These are phyloP conservation scores for Clathrus columnatus DNA, from an alignment of 768 basidiomycete genomes.

Conservation along the genomic window DNA sequence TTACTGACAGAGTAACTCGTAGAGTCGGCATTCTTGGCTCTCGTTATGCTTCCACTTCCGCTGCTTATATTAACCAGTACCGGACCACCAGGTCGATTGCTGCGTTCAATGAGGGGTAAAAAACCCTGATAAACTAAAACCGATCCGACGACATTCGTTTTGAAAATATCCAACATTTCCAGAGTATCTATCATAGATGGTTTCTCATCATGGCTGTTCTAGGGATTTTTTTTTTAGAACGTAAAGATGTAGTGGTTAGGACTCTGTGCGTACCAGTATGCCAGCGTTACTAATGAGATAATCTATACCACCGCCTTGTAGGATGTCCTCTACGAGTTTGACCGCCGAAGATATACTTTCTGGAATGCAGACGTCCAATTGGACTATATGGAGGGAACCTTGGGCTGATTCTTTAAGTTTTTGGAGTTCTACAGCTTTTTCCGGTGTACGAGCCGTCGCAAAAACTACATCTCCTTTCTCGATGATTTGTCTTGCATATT, in stretches of 20 bases:
- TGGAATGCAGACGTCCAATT: slow-evolving; percentile 24
- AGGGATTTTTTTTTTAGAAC: neutral
- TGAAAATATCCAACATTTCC: slow-evolving; percentile 19
- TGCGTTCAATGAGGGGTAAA: slow-evolving; percentile 26
- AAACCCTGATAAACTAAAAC: slow-evolving; percentile 27
- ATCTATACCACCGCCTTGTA: slow-evolving; percentile 26
- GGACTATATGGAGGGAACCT: slow-evolving; percentile 25
- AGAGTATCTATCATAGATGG: slow-evolving; percentile 21
- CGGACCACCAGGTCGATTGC: slow-evolving; percentile 17
- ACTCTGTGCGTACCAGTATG: slow-evolving; percentile 19
- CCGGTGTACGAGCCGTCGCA: slow-evolving; percentile 19
- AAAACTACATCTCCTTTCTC: slow-evolving; percentile 17
- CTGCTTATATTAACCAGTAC: slow-evolving; percentile 28
- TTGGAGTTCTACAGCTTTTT: slow-evolving; percentile 15
- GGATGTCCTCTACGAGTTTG: slow-evolving; percentile 17
- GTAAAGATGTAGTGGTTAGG: neutral
- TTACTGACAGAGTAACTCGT: slow-evolving; percentile 31
- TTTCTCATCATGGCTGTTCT: slow-evolving; percentile 20
- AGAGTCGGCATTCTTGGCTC: slow-evolving; percentile 18
- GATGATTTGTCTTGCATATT: slow-evolving; percentile 14
- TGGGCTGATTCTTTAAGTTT: slow-evolving; percentile 10
- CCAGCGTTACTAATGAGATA: slow-evolving; percentile 34
- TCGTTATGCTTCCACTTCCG: slow-evolving; percentile 26
- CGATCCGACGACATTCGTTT: slow-evolving; percentile 28
- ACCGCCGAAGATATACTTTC: slow-evolving; percentile 21